Evolutionary conservation across 345 rosid species (phyloP), one percentile per base, ranked within the genome.

Genomic region (Excoecaria agallocha): DNA sequence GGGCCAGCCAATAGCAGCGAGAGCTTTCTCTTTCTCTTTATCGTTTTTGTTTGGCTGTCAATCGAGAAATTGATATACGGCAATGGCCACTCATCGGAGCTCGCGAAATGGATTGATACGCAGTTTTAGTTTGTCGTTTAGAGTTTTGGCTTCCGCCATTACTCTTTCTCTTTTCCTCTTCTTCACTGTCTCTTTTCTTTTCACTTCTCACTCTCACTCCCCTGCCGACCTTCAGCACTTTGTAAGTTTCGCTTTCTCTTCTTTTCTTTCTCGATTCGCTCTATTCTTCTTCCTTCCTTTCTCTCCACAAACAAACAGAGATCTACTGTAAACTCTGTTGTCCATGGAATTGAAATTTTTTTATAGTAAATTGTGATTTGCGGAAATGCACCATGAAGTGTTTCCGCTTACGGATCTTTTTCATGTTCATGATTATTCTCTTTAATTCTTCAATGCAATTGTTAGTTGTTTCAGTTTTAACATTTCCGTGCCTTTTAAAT

Each of bases 51-150:
- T 16, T 17, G n/a, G n/a, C 59, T 4, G n/a, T 24, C 62, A 11
- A 22, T 3, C 11, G 25, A 25, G 17, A 5, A 13, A 63, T 37
- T 38, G 49, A 35, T 50, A 19, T 20, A 6, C 55, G 24, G n/a
- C 30, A 75, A 89, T 91, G 93, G 93, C 90, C 78, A 83, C 50
- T 76, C 87, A 81, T 74, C 85, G 89, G 50, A 66, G 73, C 11
- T 68, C 74, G 59, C 85, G 85, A 62, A 56, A 74, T 72, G 86
- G 79, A 72, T 20, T 64, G 19, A 51, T 2, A 8, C 63, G 86
- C 16, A 51, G 76, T 56, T 79, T 73, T 60, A 77, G 80, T 46
- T 17, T 73, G 75, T 60, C 78, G 59, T 77, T 85, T 81, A 82
- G 85, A 75, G 71, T 85, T 67, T 71, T 89, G 8, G 86, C 87